Base-by-base conservation (phyloP, 2,329 filamentous ascomycete species). In the Pseudogymnoascus sp. region DNA sequence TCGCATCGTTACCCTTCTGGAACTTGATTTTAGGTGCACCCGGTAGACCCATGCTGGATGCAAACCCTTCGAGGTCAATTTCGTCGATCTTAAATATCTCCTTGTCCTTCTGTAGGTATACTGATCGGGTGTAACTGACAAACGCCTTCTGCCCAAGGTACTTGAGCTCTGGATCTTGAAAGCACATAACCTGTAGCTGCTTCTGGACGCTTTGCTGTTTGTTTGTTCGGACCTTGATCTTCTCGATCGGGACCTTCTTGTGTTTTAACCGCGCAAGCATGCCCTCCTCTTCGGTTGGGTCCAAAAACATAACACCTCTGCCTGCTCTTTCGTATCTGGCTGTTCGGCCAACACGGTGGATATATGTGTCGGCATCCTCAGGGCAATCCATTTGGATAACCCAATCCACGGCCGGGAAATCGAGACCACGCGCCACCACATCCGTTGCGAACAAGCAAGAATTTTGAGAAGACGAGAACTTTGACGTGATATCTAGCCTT, bases 301-400 rank as follows among this genome's bases (percentile, higher is more conserved):
- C 91, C 0, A 99, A 78, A 74, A 99, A 97, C 0, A 99, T 75
- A 0, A 97, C 91, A 1, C 94, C 93, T 40, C 88, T 86, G 6
- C 94, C 94, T 62, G 91, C 85, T 67, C 89, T 88, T 70, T 97
- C 88, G 74, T 95, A 97, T 21, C 93, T 85, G n/a, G 94, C 94
- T 16, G 94, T 97, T 31, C 94, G 85, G 1, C 94, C 94, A 4
- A 97, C 93, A 64, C 94, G 86, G 76, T 99, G 94, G 69, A 99
- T 97, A 71, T 99, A 99, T 0, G 94, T 99, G 71, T 97, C 94
- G 3, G 90, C 89, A 74, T 99, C 93, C 75, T 99, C 94, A 0
- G 94, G 94, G 68, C 91, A 96, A 74, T 99, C 94, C n/a, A 91
- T 83, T 73, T 99, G 94, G n/a, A 99, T 91, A 4, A 99, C 94